Percentiles rank a stretch among this genome's conserved stretches.
phyloP scores from a whole-genome alignment of 1,139 yeast species.

The Nakaseomyces nivariensis region DNA sequence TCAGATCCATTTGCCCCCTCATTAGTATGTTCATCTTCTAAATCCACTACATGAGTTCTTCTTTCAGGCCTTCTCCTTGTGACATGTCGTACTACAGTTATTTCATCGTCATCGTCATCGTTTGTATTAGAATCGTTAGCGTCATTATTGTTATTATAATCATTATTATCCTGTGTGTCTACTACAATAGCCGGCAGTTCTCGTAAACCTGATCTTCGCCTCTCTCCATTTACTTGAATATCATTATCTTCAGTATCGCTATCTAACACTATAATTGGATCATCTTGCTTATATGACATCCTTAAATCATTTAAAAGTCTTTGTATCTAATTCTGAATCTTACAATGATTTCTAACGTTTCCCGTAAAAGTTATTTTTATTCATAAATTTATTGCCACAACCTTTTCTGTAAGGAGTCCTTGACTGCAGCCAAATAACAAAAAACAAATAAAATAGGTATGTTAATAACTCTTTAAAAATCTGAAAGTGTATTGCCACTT shows the following conservation, averaged over 20 bases:
- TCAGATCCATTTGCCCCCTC: background rate
- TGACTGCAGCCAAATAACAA: no score
- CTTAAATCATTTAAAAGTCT: background rate
- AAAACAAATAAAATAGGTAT: no score
- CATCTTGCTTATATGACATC: background rate
- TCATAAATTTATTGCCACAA: no score
- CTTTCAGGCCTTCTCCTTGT: background rate
- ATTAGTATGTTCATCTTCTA: background rate
- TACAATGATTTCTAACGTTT: no score
- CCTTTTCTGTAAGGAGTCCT: no score
- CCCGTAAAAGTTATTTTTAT: no score
- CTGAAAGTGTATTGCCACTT: no score
- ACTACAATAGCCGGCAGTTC: slow-evolving; percentile 12
- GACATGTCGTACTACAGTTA: slow-evolving; percentile 18
- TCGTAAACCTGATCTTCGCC: slow-evolving; percentile 10
- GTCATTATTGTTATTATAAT: background rate
- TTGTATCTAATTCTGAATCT: no score
- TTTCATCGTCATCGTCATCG: slow-evolving; percentile 13
- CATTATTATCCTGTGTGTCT: slow-evolving; percentile 14
- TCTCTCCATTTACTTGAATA: slow-evolving; percentile 2
- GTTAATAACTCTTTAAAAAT: no score
- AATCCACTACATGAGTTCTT: background rate
- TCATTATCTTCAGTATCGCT: slow-evolving; percentile 24
- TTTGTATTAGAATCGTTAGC: background rate
- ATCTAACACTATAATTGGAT: slow-evolving; percentile 20